Base-by-base conservation (phyloP, 805 yeast genomes). In the Priceomyces haplophilus region DNA sequence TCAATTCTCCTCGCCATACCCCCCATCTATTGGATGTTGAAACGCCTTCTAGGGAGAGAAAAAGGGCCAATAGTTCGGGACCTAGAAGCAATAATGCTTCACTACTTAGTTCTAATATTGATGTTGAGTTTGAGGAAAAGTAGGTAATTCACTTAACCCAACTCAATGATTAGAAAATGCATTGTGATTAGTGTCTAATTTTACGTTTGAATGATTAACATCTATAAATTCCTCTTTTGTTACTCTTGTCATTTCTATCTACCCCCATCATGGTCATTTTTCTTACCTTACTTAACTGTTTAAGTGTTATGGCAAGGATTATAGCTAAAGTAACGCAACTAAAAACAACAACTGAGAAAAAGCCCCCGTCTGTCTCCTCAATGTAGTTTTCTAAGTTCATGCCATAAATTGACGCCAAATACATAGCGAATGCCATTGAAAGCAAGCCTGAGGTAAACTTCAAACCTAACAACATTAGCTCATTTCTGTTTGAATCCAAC, bases 361-460 rank as follows among this genome's bases (percentile, higher is more conserved):
- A 86, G 24, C 97, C 97, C 49, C 75, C 73, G 42, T 77, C 75
- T 1, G 81, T 68, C 43, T 89, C 96, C 59, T 93, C 99, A 17
- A 93, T 82, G 57, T 86, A 89, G 64, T 91, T 93, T 56, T 85
- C 88, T 60, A 93, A 69, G 63, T 93, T 93, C 99, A 93, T 93
- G 27, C 99, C 99, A 62, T 90, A 93, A 8, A 88, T 68, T 0
- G 97, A 85, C 1, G 96, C 93, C 12, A 88, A 59, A 50, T 86
- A 87, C 36, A 95, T 68, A 1, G 93, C 84, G 12, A 83, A 78
- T 2, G 95, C 95, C 55, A 90, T 69, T 3, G 96, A 83, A 27
- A 93, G 67, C 43, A 95, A 73, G 0, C 95, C 93, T 19, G 88
- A 81, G 39, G 93, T 83, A 59, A 88, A 88, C 52, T 85, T 76